phyloP scores from a whole-genome alignment of 306 rosid species.

The Cicer chorassanicum region DNA sequence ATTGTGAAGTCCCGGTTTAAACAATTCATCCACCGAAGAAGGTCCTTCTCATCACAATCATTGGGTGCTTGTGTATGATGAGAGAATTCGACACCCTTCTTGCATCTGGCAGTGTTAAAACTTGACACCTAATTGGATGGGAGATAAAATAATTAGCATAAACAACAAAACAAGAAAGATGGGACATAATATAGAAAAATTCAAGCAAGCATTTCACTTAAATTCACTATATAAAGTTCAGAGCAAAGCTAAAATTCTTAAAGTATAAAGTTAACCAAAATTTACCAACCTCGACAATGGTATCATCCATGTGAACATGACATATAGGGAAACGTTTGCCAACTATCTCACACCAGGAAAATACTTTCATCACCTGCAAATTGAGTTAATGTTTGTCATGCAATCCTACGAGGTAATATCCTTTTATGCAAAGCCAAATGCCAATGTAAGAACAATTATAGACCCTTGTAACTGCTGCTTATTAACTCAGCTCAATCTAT shows the following conservation, averaged over 20 bases:
- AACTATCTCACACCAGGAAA: slow-evolving; percentile 79
- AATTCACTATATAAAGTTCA: background rate
- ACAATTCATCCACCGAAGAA: slow-evolving; percentile 75
- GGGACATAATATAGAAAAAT: background rate
- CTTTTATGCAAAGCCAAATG: background rate
- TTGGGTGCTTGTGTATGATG: slow-evolving; percentile 43
- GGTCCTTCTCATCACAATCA: slow-evolving; percentile 61
- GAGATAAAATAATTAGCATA: slow-evolving; percentile 26
- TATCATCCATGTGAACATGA: slow-evolving; percentile 68
- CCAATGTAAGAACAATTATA: slow-evolving; percentile 27
- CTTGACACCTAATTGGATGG: slow-evolving; percentile 68
- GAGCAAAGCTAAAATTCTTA: slow-evolving; percentile 5
- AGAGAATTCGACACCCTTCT: slow-evolving; percentile 39
- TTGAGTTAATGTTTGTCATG: slow-evolving; percentile 25
- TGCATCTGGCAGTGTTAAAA: slow-evolving; percentile 55
- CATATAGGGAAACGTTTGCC: slow-evolving; percentile 80
- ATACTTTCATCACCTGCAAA: slow-evolving; percentile 68
- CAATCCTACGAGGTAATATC: background rate
- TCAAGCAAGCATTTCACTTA: slow-evolving; percentile 1
- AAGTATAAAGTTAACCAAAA: background rate
- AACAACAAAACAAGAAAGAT: slow-evolving; percentile 14
- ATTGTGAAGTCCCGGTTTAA: slow-evolving; percentile 77
- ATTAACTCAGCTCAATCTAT: background rate
- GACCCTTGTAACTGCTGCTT: background rate
- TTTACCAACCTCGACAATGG: slow-evolving; percentile 66